phyloP scores from a whole-genome alignment of 805 yeast genomes.

The Groenewaldozyma salmanticensis region DNA sequence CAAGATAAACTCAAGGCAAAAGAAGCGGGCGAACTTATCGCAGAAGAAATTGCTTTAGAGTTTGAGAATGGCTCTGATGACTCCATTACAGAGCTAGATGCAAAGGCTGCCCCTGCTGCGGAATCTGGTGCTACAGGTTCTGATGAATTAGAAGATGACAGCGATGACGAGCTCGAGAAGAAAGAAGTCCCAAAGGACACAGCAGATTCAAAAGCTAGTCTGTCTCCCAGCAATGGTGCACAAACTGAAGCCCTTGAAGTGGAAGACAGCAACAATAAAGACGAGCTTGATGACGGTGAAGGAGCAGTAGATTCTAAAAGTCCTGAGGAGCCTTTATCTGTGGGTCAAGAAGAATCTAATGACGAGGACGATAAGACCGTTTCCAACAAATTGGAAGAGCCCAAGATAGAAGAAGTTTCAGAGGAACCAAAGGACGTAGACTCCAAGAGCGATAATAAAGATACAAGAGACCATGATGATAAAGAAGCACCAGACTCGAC shows the following conservation, averaged over 20 bases:
- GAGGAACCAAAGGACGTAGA: conserved; percentile 5
- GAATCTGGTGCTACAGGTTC: neutral
- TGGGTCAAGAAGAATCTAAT: conserved; percentile 1
- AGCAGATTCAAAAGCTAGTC: no score
- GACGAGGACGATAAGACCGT: conserved; percentile 1
- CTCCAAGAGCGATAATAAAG: conserved; percentile 3
- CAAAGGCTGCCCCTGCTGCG: no score
- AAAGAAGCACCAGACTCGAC: conserved; percentile 4
- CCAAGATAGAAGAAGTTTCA: neutral
- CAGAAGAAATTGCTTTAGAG: neutral
- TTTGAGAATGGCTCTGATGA: neutral
- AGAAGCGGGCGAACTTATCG: neutral
- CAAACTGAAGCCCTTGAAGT: neutral
- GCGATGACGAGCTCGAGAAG: conserved; percentile 26
- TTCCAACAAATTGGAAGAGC: no score
- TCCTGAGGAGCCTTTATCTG: conserved; percentile 5
- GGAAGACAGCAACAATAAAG: neutral
- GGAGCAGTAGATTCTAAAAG: neutral
- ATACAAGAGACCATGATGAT: conserved; percentile 3
- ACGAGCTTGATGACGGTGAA: conserved; percentile 1
- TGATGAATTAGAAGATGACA: conserved; percentile 21
- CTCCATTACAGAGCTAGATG: no score
- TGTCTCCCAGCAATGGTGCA: no score
- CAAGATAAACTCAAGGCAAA: neutral
- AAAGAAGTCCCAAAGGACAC: conserved; percentile 21